Conservation (phyloP, 2,329 filamentous ascomycete species). For the Phyllosticta ampelicida region DNA sequence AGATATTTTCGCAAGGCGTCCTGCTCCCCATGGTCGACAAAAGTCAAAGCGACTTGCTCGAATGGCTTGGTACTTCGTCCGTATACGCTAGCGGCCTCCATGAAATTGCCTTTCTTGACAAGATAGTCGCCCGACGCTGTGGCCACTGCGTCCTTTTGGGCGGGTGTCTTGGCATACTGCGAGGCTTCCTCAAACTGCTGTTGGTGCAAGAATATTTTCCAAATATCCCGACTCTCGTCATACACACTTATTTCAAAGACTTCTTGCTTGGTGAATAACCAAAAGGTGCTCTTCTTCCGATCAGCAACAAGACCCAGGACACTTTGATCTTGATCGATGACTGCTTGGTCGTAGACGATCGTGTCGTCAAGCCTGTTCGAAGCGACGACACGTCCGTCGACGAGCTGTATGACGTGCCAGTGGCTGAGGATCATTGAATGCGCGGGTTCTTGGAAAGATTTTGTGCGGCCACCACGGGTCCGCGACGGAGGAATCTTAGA, state of each 20-base stretch:
- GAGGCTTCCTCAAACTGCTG: constrained; percentile 84
- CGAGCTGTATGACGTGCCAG: constrained; percentile 80
- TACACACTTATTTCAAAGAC: constrained; percentile 89
- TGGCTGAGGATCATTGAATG: constrained; percentile 77
- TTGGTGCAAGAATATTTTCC: constrained; percentile 81
- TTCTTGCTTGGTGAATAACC: constrained; percentile 83
- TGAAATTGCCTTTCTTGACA: constrained; percentile 67
- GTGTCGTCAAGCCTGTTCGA: constrained; percentile 79
- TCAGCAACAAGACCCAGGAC: constrained; percentile 81
- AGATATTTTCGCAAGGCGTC: constrained; percentile 88
- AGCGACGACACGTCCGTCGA: constrained; percentile 73
- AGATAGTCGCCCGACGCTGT: constrained; percentile 86
- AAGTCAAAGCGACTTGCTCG: constrained; percentile 82
- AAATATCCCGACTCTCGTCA: constrained; percentile 85
- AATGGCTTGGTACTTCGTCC: constrained; percentile 95
- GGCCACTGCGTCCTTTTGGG: constrained; percentile 83
- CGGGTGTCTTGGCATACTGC: constrained; percentile 66
- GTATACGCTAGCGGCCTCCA: constrained; percentile 81
- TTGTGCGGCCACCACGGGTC: constrained; percentile 52
- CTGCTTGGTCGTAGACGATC: constrained; percentile 76
- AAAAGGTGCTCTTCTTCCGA: constrained; percentile 90
- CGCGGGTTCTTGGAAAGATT: constrained; percentile 59
- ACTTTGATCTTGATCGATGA: constrained; percentile 69
- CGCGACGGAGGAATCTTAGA: constrained; percentile 63
- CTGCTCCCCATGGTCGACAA: constrained; percentile 82